Evolutionary conservation across 805 yeast genomes (phyloP), one percentile per base, ranked within the genome.

Genomic region (Cyberlindnera lachancei): DNA sequence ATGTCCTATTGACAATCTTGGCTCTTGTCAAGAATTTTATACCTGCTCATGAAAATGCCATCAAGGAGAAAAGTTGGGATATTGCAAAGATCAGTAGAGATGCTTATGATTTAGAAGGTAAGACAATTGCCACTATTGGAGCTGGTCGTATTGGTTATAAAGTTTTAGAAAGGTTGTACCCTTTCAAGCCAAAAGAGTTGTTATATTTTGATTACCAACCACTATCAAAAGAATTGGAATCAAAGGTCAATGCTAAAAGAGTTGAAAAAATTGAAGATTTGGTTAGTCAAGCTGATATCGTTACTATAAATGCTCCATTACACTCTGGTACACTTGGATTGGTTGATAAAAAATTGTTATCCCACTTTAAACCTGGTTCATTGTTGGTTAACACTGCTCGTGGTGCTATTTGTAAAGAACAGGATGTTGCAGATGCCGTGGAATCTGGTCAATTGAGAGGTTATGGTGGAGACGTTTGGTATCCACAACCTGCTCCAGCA

Each of bases 391-490:
- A 80, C 66, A 80, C 88, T 31, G 88, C 88, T 15, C 70, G 90
- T 54, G 92, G 92, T 39, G 90, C 88, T 26, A 82, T 82, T 46
- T 70, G 81, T 53, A 75, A 68, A 35, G 79, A 73, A 30, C 68
- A 79, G 50, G 92, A 77, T 45, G 81, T 82, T 41, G 87, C 85
- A 0, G 87, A 66, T 11, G 90, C 90, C 1, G 70, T 82, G 24
- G 52, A 64, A 34, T 59, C 73, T 23, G 92, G 92, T 30, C 78
- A 77, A 46, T 54, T 82, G 30, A 65, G 79, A 48, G 90, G 88
- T 32, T 82, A 81, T 53, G 92, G 88, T 48, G 92, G 90, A 46
- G 92, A 82, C 57, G 92, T 82, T 32, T 81, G 90, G 86, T 70
- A 50, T 63, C 79, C 79, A n/a, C 94, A 82, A 58, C 94, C 94